phyloP scores from a whole-genome alignment of 208 protist genomes.

The Leishmania arabica region DNA sequence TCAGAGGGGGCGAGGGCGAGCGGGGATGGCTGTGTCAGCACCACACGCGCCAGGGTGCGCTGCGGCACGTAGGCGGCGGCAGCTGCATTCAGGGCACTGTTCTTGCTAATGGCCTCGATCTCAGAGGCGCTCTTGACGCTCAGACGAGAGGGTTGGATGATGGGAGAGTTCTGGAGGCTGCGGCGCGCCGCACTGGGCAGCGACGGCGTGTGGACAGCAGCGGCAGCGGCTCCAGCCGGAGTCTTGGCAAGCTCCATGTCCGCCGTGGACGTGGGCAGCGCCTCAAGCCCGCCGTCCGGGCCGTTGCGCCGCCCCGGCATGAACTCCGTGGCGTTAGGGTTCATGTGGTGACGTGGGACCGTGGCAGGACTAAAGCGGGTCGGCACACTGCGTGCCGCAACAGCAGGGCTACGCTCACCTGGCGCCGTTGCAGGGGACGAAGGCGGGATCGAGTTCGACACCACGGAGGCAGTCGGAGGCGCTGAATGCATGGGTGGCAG shows the following conservation, averaged over 20 bases:
- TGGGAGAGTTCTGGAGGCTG: constrained; percentile 26
- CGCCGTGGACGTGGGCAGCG: constrained; percentile 72
- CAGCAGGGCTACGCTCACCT: constrained; percentile 28
- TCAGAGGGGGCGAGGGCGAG: constrained; percentile 54
- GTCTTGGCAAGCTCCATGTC: constrained; percentile 46
- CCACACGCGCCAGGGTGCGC: constrained; percentile 67
- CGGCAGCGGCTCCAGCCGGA: constrained; percentile 9
- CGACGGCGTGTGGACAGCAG: background rate
- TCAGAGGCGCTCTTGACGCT: constrained; percentile 54
- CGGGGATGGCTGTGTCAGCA: constrained; percentile 61
- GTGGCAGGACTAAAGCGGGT: constrained; percentile 73
- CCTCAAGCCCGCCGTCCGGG: constrained; percentile 36
- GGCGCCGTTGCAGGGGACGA: constrained; percentile 18
- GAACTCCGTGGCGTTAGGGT: constrained; percentile 76
- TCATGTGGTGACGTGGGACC: constrained; percentile 54
- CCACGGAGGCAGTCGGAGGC: constrained; percentile 10
- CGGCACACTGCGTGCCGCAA: constrained; percentile 49
- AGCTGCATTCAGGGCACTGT: constrained; percentile 49
- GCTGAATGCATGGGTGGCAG: constrained; percentile 9
- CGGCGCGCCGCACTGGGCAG: constrained; percentile 1
- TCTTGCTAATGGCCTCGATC: constrained; percentile 63
- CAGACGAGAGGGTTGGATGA: constrained; percentile 29
- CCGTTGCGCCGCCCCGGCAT: constrained; percentile 41
- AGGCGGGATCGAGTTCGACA: constrained; percentile 4
- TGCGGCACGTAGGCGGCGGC: constrained; percentile 65